These are phyloP conservation scores for Colletotrichum limetticola DNA, from an alignment of 2,329 filamentous ascomycete species.

Conservation along the genomic window DNA sequence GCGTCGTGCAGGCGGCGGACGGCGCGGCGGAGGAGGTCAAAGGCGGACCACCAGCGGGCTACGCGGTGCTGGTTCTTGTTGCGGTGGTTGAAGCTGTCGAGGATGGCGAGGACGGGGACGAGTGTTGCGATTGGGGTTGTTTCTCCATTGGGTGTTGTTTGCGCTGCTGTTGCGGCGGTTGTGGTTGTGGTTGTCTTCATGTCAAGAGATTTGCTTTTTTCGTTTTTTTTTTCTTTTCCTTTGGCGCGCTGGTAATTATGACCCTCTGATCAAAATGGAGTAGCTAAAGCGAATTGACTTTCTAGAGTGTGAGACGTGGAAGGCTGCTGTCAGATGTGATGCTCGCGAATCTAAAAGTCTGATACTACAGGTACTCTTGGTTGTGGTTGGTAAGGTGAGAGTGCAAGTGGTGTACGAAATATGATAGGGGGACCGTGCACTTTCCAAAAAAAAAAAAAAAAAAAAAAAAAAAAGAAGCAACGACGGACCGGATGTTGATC, in stretches of 20 bases:
- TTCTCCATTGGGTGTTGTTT: background rate
- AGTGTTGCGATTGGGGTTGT: slow-evolving; percentile 40
- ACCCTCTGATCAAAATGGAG: background rate
- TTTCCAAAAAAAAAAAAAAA: no score
- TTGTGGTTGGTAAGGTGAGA: background rate
- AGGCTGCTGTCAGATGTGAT: background rate
- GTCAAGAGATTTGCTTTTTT: background rate
- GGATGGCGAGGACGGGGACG: slow-evolving; percentile 59
- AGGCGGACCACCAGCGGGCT: slow-evolving; percentile 82
- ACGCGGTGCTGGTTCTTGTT: slow-evolving; percentile 92
- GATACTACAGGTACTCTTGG: background rate
- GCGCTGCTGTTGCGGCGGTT: background rate
- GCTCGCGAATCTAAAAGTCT: background rate
- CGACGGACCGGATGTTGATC: background rate
- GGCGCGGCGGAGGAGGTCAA: slow-evolving; percentile 77
- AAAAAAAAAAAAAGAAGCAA: background rate
- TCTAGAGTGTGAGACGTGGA: background rate
- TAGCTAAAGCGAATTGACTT: background rate
- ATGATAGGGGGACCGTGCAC: background rate
- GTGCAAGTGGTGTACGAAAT: background rate
- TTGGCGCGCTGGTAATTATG: no score
- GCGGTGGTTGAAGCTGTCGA: slow-evolving; percentile 81
- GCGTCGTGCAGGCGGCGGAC: slow-evolving; percentile 62
- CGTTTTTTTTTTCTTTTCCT: no score
- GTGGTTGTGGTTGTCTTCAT: background rate